phyloP scores from a whole-genome alignment of 2,329 filamentous ascomycete genomes.

The Alternaria gaisen region DNA sequence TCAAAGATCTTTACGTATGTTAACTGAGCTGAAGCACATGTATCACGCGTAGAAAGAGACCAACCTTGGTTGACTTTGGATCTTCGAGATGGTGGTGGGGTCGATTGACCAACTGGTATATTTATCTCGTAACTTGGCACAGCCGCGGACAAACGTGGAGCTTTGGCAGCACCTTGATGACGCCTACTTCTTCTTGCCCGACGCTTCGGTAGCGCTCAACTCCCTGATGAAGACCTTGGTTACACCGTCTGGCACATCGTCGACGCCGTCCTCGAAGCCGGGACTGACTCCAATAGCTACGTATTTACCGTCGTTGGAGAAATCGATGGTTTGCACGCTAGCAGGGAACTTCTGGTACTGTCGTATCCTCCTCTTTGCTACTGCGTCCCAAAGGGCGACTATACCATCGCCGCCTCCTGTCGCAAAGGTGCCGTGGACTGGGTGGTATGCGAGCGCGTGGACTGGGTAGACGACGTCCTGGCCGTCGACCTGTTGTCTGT shows the following conservation, averaged over 20 bases:
- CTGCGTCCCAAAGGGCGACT: conserved; percentile 92
- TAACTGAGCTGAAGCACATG: conserved; percentile 3
- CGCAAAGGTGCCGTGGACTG: conserved; percentile 82
- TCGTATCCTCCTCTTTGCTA: conserved; percentile 86
- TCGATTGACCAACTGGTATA: conserved; percentile 6
- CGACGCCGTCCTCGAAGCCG: conserved; percentile 86
- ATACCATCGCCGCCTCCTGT: conserved; percentile 89
- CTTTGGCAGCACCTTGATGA: not conserved
- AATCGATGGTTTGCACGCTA: conserved; percentile 79
- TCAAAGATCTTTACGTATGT: not conserved
- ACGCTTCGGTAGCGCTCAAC: conserved; percentile 86
- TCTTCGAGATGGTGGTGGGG: not conserved
- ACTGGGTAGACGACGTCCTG: conserved; percentile 90
- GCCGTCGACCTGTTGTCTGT: conserved; percentile 77
- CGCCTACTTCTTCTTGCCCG: conserved; percentile 75
- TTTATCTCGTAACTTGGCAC: conserved; percentile 1
- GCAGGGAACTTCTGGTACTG: conserved; percentile 87
- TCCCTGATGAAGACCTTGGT: conserved; percentile 83
- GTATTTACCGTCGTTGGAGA: conserved; percentile 78
- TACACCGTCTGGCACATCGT: conserved; percentile 76
- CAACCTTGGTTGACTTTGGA: conserved; percentile 2
- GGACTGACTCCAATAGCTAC: conserved; percentile 84
- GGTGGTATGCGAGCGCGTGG: conserved; percentile 89
- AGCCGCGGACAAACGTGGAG: not conserved
- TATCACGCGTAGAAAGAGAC: not conserved